Evolutionary conservation across 176 grass and related monocot genomes (phyloP), one percentile per base, ranked within the genome.

Genomic region (Zoysia japonica): DNA sequence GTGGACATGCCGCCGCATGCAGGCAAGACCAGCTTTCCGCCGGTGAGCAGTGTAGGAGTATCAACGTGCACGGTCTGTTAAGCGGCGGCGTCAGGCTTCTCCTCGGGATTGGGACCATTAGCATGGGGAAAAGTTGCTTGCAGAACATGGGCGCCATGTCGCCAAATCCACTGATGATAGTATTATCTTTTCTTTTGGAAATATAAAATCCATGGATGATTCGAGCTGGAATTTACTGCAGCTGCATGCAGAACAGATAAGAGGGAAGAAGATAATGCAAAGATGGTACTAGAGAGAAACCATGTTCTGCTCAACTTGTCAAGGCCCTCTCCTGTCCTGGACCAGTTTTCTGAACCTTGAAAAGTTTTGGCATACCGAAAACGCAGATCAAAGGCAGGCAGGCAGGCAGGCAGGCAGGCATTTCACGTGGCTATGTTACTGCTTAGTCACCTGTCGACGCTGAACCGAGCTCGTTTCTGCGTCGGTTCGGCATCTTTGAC

Each of bases 91-190:
- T 75, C 70, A 61, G 51, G 37, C 28, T 81, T 64, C 55, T 76
- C 55, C 7, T 14, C 60, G 14, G 59, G 35, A 7, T 41, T 39
- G 71, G 42, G 67, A 42, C 13, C 80, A 19, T 83, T 57, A 3
- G 6, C 60, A 5, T 6, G 74, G 74, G 5, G 43, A 65, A 65
- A 87, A 87, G 74, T 78, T 77, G 15, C 42, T 78, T 45, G 35
- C 20, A 5, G 59, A 82, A 78, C 85, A 57, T 78, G 85, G 67
- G 15, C 9, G 35, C 13, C 74, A 87, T 83, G 20, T 44, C 40
- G 5, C 19, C 46, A 81, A 61, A 69, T 65, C 39, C 45, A 7
- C 9, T 6, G 28, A 28, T 28, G 14, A 15, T 19, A 28, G 28
- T 28, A 28, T 20, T 20, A 17, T 54, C 5, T 16, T 55, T 51